Base-by-base conservation (phyloP, 2,329 filamentous ascomycete species). In the Xylaria sp. region DNA sequence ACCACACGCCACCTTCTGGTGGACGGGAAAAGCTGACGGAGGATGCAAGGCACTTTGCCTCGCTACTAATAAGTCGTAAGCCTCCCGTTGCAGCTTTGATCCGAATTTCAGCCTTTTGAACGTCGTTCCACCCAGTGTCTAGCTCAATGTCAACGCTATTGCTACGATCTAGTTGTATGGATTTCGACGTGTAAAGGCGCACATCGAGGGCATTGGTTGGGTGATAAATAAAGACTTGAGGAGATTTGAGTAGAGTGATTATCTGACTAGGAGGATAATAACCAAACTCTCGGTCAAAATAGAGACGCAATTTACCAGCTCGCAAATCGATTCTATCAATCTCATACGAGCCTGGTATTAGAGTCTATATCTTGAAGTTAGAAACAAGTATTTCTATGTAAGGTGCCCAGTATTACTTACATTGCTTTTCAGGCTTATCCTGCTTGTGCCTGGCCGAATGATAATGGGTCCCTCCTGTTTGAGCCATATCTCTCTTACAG, bases 161-260 rank as follows among this genome's bases (percentile, higher is more conserved):
- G 70, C 89, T 88, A 68, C 89, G 89, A 73, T 96, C 92, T 4
- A 99, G 85, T 65, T 94, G 88, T 23, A 96, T 89, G 46, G 88
- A 81, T 64, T 85, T 89, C 0, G 91, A 87, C 0, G 91, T 82
- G 43, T 80, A 82, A 7, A 96, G 79, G 51, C 83, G 84, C 2
- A 91, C 85, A 63, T 92, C 86, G 3, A 97, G 85, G 0, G 90
- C 85, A 47, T 87, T 82, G 1, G 84, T 76, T 15, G 87, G 85
- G 33, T 93, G 91, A 73, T 92, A 96, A 28, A 94, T 83, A n/a
- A 87, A 83, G 0, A 96, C 82, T 6, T 86, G 84, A 0, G 89
- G 82, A 15, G 84, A 81, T 43, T 78, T 84, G 59, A 91, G 80
- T 5, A 90, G 81, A 1, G 82, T 79, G 1, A 79, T 74, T 2